Evolutionary conservation across 2,329 filamentous ascomycete genomes (phyloP).

Genomic region (Scytalidium sp.): DNA sequence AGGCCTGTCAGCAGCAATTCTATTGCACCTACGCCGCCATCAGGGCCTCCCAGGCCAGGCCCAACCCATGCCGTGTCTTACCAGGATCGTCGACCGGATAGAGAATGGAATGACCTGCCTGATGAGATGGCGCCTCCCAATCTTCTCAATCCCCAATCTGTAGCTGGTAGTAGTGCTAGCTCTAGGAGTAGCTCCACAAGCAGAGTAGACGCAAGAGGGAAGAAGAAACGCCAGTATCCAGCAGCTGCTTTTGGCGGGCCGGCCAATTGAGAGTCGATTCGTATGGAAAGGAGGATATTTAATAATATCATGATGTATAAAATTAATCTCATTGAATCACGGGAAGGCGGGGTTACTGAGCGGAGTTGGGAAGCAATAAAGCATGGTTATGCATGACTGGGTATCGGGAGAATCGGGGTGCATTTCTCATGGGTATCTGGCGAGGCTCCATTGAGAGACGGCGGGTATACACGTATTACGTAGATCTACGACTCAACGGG

Average conservation of each 20-base stretch:
- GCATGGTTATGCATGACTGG: background rate
- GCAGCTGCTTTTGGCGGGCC: constrained; percentile 53
- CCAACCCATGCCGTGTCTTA: constrained; percentile 38
- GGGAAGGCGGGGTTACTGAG: background rate
- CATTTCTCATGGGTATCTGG: background rate
- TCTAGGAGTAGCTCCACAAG: constrained; percentile 50
- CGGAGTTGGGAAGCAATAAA: background rate
- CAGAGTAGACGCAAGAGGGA: constrained; percentile 44
- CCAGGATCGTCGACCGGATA: constrained; percentile 56
- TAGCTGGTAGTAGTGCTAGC: constrained; percentile 34
- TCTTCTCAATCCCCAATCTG: constrained; percentile 21
- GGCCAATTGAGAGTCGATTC: background rate
- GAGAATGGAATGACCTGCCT: constrained; percentile 65
- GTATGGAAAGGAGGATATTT: background rate
- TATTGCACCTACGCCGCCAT: background rate
- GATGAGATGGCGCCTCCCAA: constrained; percentile 40
- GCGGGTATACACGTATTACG: too few species aligned
- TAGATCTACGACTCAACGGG: too few species aligned
- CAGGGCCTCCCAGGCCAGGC: background rate
- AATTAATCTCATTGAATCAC: background rate
- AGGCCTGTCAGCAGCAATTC: background rate
- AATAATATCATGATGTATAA: background rate
- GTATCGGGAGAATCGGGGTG: background rate
- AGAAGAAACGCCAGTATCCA: constrained; percentile 59
- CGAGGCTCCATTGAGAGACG: too few species aligned